Conservation (phyloP, 139 green algal genomes). For the Choricystis sp. region DNA sequence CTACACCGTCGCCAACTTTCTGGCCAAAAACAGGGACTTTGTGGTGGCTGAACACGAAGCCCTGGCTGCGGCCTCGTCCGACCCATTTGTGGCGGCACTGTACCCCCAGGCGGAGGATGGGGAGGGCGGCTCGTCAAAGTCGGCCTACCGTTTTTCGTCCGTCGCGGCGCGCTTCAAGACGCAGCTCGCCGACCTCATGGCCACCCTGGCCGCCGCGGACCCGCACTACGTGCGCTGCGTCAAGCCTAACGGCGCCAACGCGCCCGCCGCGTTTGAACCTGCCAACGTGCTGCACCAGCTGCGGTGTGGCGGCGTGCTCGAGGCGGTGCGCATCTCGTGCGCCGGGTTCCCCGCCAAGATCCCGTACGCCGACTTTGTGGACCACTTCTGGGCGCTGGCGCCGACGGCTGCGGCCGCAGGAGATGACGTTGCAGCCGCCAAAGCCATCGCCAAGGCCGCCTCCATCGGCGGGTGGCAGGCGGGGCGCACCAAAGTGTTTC, state of each 20-base stretch:
- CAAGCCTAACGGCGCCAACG: conserved; percentile 84
- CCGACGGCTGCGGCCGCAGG: conserved; percentile 17
- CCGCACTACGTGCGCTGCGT: conserved; percentile 99
- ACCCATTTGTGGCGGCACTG: conserved; percentile 41
- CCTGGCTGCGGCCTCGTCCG: conserved; percentile 49
- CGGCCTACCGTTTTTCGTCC: conserved; percentile 70
- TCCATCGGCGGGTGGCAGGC: conserved; percentile 52
- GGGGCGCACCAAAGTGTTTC: conserved; percentile 52
- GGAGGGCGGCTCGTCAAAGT: conserved; percentile 4
- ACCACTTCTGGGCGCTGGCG: conserved; percentile 83
- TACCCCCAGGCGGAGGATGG: conserved; percentile 34
- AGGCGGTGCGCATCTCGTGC: conserved; percentile 93
- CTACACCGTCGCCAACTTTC: conserved; percentile 57
- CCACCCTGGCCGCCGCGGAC: conserved; percentile 76
- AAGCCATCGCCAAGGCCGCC: conserved; percentile 17
- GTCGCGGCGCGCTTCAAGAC: conserved; percentile 89
- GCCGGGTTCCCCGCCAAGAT: conserved; percentile 86
- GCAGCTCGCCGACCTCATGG: conserved; percentile 89
- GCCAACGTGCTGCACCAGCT: conserved; percentile 83
- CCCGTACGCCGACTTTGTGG: conserved; percentile 78
- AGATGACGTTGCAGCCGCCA: conserved; percentile 5
- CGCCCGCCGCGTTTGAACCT: conserved; percentile 75
- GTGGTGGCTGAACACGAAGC: conserved; percentile 90
- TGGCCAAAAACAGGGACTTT: conserved; percentile 84
- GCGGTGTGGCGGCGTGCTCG: conserved; percentile 91